Evolutionary conservation across 2,329 filamentous ascomycete genomes (phyloP), one percentile per base, ranked within the genome.

Genomic region (Aureobasidium sp.): DNA sequence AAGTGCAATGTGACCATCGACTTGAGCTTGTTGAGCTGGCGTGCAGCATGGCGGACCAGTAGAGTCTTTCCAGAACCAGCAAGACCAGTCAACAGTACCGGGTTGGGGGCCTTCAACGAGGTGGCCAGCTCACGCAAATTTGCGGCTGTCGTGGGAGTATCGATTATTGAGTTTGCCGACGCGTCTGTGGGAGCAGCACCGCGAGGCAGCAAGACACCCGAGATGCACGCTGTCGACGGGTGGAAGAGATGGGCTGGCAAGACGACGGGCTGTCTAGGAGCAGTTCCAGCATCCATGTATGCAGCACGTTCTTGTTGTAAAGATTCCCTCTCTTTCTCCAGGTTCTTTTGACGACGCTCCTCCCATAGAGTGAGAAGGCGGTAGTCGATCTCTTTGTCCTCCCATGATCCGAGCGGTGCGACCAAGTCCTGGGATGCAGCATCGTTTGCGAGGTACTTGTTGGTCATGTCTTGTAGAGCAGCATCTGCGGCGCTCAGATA

Each of bases 1-100:
- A 99, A 79, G 73, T 99, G 93, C 31, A 99, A 79, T 3, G 93
- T 97, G 57, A 99, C 88, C 85, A 99, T 91, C 62, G 83, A 84
- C 6, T 86, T 82, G 23, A 89, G 83, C 74, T 90, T 90, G 63
- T 88, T 89, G 60, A 97, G 82, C 66, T 87, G 83, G 67, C 83
- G 84, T 25, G 93, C 92, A 62, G 93, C 82, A 70, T 96, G 87
- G 65, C 90, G 88, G 15, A 95, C 84, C 21, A 95, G 74, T 0
- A 89, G 85, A 0, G 94, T 96, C 77, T 99, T 99, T 54, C 94
- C 94, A 33, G 88, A 88, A 21, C 95, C 93, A 8, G 93, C 84
- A 15, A 89, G 78, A 1, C 94, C 94, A 64, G 90, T 84, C 4
- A 99, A 79, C 21, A 99, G 78, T 37, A 96, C 79, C 0, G 95